phyloP scores from a whole-genome alignment of 1,284 basidiomycete genomes.

The Takashimella koratensis region DNA sequence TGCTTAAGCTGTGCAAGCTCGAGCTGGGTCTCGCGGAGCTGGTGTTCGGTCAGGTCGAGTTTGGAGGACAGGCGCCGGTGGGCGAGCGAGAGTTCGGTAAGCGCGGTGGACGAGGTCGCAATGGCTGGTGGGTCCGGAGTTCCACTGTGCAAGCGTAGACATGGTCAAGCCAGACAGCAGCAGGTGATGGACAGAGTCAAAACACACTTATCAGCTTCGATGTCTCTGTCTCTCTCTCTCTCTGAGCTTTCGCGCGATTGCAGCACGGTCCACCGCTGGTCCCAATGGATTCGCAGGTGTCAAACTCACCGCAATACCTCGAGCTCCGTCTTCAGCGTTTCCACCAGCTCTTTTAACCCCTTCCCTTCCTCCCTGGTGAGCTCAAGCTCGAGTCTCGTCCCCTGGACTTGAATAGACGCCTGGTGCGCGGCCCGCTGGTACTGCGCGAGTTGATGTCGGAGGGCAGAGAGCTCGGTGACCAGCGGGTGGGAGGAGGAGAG shows the following conservation, averaged over 20 bases:
- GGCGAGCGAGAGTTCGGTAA: constrained; percentile 47
- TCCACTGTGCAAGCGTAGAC: constrained; percentile 13
- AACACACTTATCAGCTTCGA: no score
- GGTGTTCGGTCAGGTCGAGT: constrained; percentile 42
- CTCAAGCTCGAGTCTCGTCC: constrained; percentile 42
- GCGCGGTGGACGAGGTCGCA: constrained; percentile 32
- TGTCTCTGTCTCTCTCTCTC: no score
- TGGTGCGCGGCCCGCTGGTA: constrained; percentile 54
- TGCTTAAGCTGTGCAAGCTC: constrained; percentile 52
- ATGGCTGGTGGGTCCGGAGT: constrained; percentile 31
- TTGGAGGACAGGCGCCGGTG: constrained; percentile 47
- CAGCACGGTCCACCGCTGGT: no score
- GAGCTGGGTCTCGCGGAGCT: constrained; percentile 30
- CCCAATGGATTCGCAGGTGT: no score
- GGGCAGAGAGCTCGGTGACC: constrained; percentile 60
- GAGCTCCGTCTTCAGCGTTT: constrained; percentile 34
- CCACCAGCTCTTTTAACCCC: constrained; percentile 41
- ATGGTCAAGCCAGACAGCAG: neutral
- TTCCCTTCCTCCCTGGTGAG: constrained; percentile 41
- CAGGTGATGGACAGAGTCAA: no score
- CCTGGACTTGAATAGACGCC: constrained; percentile 46
- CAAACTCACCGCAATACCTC: constrained; percentile 37
- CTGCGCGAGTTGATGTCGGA: constrained; percentile 60
- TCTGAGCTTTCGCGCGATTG: no score
- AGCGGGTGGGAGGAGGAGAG: constrained; percentile 62